These are phyloP conservation scores for Glycine soja DNA, from an alignment of 306 rosid genomes.

Conservation along the genomic window DNA sequence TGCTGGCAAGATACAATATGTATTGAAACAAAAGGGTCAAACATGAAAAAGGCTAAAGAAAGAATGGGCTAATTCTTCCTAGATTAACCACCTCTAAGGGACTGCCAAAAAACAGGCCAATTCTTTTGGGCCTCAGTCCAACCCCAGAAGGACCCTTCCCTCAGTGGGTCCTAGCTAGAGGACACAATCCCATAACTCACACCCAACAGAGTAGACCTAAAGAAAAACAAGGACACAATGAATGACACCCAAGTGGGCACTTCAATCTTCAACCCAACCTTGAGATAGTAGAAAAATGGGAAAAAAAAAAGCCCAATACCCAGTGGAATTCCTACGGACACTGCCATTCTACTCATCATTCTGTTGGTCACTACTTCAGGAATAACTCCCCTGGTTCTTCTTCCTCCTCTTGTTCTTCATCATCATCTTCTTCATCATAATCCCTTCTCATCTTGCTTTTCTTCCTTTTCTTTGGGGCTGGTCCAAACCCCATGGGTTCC, in stretches of 20 bases:
- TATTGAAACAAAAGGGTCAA: neutral
- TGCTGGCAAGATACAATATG: neutral
- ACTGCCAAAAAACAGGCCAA: slow-evolving; percentile 81
- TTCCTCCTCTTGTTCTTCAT: slow-evolving; percentile 33
- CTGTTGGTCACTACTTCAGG: slow-evolving; percentile 94
- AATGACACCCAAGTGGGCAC: slow-evolving; percentile 96
- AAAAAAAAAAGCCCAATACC: slow-evolving; percentile 78
- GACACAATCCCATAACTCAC: slow-evolving; percentile 98
- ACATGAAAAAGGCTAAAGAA: neutral
- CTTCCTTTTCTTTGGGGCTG: slow-evolving; percentile 60
- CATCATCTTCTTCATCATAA: slow-evolving; percentile 35
- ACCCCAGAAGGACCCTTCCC: slow-evolving; percentile 72
- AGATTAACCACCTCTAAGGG: slow-evolving; percentile 58
- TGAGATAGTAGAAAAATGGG: slow-evolving; percentile 84
- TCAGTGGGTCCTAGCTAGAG: slow-evolving; percentile 85
- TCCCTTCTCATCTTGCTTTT: slow-evolving; percentile 49
- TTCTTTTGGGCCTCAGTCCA: slow-evolving; percentile 81
- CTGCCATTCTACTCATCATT: slow-evolving; percentile 81
- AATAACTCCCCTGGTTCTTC: slow-evolving; percentile 66
- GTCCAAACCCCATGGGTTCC: slow-evolving; percentile 79
- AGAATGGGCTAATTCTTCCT: slow-evolving; percentile 48
- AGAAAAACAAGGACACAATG: slow-evolving; percentile 84
- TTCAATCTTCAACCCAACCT: slow-evolving; percentile 81
- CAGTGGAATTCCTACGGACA: slow-evolving; percentile 81
- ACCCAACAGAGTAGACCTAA: slow-evolving; percentile 86